Base-by-base conservation (phyloP, 192 early-diverging fungal genomes). In the Physocladia obscura region DNA sequence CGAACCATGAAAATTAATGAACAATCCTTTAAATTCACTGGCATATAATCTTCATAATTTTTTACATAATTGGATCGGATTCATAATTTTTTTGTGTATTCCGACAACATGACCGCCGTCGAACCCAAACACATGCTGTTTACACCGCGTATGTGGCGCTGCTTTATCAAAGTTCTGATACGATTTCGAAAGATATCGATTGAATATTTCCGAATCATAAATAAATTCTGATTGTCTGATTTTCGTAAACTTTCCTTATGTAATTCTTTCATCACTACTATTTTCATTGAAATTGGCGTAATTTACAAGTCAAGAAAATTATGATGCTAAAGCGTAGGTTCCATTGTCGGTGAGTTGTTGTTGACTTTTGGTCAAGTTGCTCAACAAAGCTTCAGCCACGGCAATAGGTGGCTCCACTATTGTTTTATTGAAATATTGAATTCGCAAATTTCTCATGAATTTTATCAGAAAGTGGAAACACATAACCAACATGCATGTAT, bases 1-100 rank as follows among this genome's bases (percentile, higher is more conserved):
- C 60, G 60, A n/a, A 62, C 39, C 40, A 44, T 47, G 19, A 62
- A 17, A 15, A 62, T 62, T 15, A 62, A 17, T 8, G 60, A 62
- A 19, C 35, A 62, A 30, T 62, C 60, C 26, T 62, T 62, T 5
- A 62, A 30, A 26, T 26, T 47, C 22, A 29, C 21, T 26, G 60
- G 48, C n/a, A 62, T 47, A 44, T 48, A 44, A n/a, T 47, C 24
- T 47, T 62, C 60, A 17, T 48, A 27, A 62, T 1, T 31, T 6
- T 58, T 19, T 34, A 35, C 0, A 4, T n/a, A n/a, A n/a, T n/a
- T n/a, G n/a, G n/a, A n/a, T n/a, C n/a, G n/a, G n/a, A 35, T 30
- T 6, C 8, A 58, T 27, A 15, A 6, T 1, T n/a, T n/a, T n/a
- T 35, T 35, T 34, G 31, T 19, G 4, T 58, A n/a, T n/a, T n/a